Evolutionary conservation across 1,139 yeast genomes (phyloP).

Genomic region (Pichia sp.): DNA sequence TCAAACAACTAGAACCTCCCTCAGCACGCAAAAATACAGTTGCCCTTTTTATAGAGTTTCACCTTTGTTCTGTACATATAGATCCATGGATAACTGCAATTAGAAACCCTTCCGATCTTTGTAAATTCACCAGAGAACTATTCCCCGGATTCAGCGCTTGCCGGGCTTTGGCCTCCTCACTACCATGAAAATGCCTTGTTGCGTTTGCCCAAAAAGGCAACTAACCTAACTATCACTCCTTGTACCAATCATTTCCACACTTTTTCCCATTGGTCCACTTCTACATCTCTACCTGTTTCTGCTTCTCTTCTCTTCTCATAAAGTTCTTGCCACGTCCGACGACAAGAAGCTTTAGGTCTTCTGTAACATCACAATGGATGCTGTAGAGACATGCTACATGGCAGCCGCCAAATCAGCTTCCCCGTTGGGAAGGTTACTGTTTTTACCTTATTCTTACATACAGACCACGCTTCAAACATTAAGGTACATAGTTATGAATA

Average conservation of each 20-base stretch:
- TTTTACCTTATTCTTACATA: slow-evolving; percentile 24
- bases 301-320: neutral
- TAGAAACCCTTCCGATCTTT: neutral
- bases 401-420: slow-evolving; percentile 4
- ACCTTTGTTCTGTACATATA: slow-evolving; percentile 8
- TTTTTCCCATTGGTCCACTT: neutral
- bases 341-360: no score
- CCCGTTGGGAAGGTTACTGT: slow-evolving; percentile 19
- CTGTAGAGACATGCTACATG: slow-evolving; percentile 14
- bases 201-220: neutral
- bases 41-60: neutral
- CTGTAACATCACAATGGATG: slow-evolving; percentile 9
- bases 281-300: neutral
- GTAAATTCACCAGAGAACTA: neutral
- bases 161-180: neutral
- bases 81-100: neutral
- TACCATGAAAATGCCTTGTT: slow-evolving; percentile 2
- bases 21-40: neutral
- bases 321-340: no score
- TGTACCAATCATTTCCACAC: neutral
- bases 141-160: neutral
- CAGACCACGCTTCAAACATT: slow-evolving; percentile 22
- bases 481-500: slow-evolving; percentile 18
- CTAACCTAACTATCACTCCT: neutral
- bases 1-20: slow-evolving; percentile 8